Evolutionary conservation across 345 rosid genomes (phyloP).

Genomic region (Rubroshorea leprosula): DNA sequence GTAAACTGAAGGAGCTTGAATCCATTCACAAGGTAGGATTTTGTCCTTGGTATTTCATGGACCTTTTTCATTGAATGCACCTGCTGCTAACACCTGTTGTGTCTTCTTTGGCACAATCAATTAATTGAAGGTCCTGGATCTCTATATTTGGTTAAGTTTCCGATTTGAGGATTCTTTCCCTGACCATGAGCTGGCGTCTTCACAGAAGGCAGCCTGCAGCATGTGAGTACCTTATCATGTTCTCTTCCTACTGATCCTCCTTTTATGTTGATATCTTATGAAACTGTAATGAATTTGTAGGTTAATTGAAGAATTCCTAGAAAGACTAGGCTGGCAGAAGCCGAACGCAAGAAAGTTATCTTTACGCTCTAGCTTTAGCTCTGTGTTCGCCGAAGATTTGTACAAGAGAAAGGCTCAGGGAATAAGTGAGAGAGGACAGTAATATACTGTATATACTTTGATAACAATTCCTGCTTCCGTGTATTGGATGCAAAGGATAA

Average conservation of each 20-base stretch:
- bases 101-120: conserved; percentile 11
- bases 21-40: conserved; percentile 77
- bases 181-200: conserved; percentile 67
- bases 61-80: not conserved
- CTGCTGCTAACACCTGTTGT: conserved; percentile 6
- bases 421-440: no score
- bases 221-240: conserved; percentile 40
- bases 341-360: conserved; percentile 22
- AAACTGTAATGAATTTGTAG: conserved; percentile 25
- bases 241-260: not conserved
- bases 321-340: conserved; percentile 49
- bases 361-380: not conserved
- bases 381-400: conserved; percentile 22
- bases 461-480: no score
- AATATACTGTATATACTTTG: no score
- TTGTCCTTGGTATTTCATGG: not conserved
- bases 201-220: conserved; percentile 74
- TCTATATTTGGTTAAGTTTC: conserved; percentile 90
- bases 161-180: conserved; percentile 81
- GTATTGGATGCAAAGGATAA: no score
- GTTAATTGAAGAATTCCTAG: conserved; percentile 84
- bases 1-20: conserved; percentile 75
- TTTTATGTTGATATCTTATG: not conserved
- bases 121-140: conserved; percentile 69
- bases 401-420: no score